Evolutionary conservation across 2,329 filamentous ascomycete species (phyloP).

Genomic region (Arthrobotrys entomopaga): DNA sequence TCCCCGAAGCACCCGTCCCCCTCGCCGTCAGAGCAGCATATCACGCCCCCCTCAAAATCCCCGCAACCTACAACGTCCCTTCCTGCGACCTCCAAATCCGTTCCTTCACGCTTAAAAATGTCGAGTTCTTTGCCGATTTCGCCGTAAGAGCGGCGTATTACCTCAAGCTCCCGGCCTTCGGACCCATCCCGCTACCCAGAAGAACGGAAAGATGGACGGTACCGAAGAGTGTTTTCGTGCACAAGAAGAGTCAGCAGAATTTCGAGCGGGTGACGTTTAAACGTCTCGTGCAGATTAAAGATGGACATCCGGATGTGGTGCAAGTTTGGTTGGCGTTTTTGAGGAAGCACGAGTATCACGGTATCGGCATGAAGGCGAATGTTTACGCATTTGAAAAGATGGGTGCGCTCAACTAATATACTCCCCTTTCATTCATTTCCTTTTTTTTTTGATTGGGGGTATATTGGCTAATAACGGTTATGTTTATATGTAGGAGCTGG

Average conservation of each 20-base stretch:
- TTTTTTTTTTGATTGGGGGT: neutral
- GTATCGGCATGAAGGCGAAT: slow-evolving; percentile 99
- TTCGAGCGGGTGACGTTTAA: slow-evolving; percentile 91
- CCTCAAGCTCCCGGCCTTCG: slow-evolving; percentile 83
- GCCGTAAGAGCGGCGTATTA: slow-evolving; percentile 94
- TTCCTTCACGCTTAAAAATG: slow-evolving; percentile 86
- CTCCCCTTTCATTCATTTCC: neutral
- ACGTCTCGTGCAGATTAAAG: slow-evolving; percentile 88
- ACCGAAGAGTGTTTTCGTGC: slow-evolving; percentile 85
- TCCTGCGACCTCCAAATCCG: slow-evolving; percentile 91
- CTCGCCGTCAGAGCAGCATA: slow-evolving; percentile 86
- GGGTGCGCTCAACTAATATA: slow-evolving; percentile 70
- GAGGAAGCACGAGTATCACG: slow-evolving; percentile 90
- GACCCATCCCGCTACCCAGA: slow-evolving; percentile 84
- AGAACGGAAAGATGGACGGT: slow-evolving; percentile 96
- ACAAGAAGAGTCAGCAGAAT: slow-evolving; percentile 98
- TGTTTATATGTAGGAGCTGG: slow-evolving; percentile 39
- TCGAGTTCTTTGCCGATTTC: slow-evolving; percentile 95
- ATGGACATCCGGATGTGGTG: slow-evolving; percentile 87
- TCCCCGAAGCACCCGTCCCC: slow-evolving; percentile 69
- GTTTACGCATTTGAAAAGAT: slow-evolving; percentile 86
- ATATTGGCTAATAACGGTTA: slow-evolving; percentile 7
- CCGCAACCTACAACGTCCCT: slow-evolving; percentile 79
- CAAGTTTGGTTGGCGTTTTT: slow-evolving; percentile 93
- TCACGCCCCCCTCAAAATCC: slow-evolving; percentile 81